Base-by-base conservation (phyloP, 2,329 filamentous ascomycete species). In the Aspergillus proliferans region DNA sequence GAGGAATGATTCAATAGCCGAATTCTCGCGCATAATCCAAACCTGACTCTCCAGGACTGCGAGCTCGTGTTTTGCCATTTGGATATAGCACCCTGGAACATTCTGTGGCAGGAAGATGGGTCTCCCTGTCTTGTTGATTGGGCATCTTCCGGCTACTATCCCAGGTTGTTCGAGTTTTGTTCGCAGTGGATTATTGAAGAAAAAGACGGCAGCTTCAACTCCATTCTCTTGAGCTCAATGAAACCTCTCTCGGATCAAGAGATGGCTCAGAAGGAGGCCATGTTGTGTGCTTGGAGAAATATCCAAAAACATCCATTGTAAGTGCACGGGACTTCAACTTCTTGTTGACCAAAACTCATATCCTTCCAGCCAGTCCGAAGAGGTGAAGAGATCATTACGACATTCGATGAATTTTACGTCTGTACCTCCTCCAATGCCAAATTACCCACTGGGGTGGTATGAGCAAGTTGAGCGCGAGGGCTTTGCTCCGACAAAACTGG, bases 71-170 rank as follows among this genome's bases (percentile, higher is more conserved):
- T 28, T 10, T 38, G 15, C 14, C 33, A 36, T 36, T 36, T 36
- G 6, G 33, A 15, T 36, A 36, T 36, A 36, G 33, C 14, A 36
- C 54, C 52, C 46, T 49, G 54, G 8, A 57, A 60, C 30, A 52
- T 58, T 12, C 6, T 60, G 5, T 58, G 52, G 53, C 47, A 51
- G 34, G 47, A 55, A 43, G 49, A 62, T 51, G 56, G 59, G 2
- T 49, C 51, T 21, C 18, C 58, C 1, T 62, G 51, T 47, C 51
- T 63, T 40, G 8, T 61, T 52, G 56, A 62, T 51, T 61, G 53
- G 57, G 52, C 50, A 38, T 58, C 56, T 50, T 53, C 56, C 3
- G 56, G 57, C 8, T 63, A 43, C 47, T 60, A 59, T 47, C 58
- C 51, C 33, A 51, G 57, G 26, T 47, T 57, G 26, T 61, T 61